Percentiles rank a stretch among this genome's conserved stretches.
These are phyloP conservation scores for Bruguiera hainesii DNA, from an alignment of 441 rosid species.

Conservation along the genomic window DNA sequence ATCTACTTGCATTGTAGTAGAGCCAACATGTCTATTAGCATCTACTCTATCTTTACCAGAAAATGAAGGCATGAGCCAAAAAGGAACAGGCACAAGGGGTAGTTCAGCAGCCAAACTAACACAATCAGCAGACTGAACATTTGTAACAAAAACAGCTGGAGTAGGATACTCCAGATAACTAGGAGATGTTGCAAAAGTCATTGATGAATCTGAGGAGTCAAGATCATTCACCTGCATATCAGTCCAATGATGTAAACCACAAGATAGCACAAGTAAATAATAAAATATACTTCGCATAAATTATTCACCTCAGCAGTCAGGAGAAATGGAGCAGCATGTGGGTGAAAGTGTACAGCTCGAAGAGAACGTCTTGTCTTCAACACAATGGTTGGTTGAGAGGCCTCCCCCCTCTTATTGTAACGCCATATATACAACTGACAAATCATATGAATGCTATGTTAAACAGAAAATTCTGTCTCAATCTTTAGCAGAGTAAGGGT, in stretches of 20 bases:
- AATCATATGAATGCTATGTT: conserved; percentile 13
- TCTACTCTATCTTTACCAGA: conserved; percentile 44
- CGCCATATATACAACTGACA: conserved; percentile 81
- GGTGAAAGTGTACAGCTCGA: conserved; percentile 95
- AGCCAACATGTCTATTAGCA: conserved; percentile 39
- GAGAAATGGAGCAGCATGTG: conserved; percentile 87
- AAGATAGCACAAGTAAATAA: conserved; percentile 21
- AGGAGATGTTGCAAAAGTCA: conserved; percentile 74
- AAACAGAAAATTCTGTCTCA: not conserved
- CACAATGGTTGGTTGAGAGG: conserved; percentile 63
- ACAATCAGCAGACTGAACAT: conserved; percentile 46
- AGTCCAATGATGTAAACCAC: conserved; percentile 41
- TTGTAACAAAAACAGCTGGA: conserved; percentile 59
- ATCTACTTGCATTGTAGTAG: conserved; percentile 40
- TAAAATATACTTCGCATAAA: conserved; percentile 22
- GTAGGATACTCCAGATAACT: conserved; percentile 77
- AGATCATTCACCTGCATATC: conserved; percentile 94
- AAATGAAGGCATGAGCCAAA: conserved; percentile 49
- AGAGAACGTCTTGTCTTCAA: conserved; percentile 79
- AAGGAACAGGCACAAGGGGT: conserved; percentile 58
- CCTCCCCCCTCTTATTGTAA: conserved; percentile 61
- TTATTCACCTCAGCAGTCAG: conserved; percentile 88
- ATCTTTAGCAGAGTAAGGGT: not conserved
- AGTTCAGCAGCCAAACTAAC: conserved; percentile 51
- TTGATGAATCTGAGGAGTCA: conserved; percentile 71